These are phyloP conservation scores for Calonectria montana DNA, from an alignment of 2,329 filamentous ascomycete species.

Conservation along the genomic window DNA sequence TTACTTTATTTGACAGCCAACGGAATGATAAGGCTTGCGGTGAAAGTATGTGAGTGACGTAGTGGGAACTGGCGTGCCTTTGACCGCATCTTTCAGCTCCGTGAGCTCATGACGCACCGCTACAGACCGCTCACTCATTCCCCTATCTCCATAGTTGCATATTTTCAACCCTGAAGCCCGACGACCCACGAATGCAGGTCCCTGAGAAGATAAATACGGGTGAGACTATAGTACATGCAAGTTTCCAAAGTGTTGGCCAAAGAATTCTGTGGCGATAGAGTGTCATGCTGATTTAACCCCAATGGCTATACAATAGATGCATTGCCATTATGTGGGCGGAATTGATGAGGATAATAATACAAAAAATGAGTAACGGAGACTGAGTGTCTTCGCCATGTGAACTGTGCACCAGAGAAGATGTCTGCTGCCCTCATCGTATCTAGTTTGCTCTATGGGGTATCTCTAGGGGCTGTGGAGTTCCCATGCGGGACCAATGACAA, in stretches of 20 bases:
- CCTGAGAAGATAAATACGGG: neutral
- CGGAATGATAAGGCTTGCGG: neutral
- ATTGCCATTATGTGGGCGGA: neutral
- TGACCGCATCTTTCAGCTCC: neutral
- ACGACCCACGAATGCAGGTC: neutral
- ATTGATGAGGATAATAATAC: neutral
- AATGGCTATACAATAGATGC: neutral
- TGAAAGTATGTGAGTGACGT: neutral
- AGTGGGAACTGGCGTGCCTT: neutral
- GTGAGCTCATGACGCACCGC: neutral
- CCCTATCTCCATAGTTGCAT: neutral
- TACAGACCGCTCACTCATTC: neutral
- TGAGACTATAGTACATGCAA: neutral
- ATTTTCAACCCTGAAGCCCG: neutral
- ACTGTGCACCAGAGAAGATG: neutral
- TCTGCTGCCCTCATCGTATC: neutral
- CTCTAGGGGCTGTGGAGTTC: neutral
- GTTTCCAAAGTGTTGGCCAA: neutral
- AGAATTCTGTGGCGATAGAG: neutral
- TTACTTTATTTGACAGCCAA: neutral
- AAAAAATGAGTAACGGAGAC: neutral
- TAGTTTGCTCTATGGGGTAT: neutral
- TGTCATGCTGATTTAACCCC: neutral
- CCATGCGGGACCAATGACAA: neutral
- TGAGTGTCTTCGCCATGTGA: neutral